Percentiles rank a stretch among this genome's conserved stretches.
Conservation (phyloP, 345 rosid genomes). For the Lenwebbia sp. region DNA sequence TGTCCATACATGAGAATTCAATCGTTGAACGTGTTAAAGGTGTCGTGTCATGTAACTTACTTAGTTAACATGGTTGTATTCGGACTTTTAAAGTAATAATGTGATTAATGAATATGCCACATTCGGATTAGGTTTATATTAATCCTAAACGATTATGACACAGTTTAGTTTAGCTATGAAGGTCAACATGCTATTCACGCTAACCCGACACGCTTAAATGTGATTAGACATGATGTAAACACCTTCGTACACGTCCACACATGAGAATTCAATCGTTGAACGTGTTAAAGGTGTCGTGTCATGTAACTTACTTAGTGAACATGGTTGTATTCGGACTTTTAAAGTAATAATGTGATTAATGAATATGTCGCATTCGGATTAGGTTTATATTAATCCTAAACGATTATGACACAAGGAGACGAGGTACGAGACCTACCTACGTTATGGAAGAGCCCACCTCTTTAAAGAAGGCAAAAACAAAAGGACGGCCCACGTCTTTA, state of each 20-base stretch:
- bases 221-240: fast-evolving
- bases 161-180: fast-evolving
- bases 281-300: neutral
- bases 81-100: no score
- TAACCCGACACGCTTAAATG: fast-evolving
- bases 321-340: no score
- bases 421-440: neutral
- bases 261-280: neutral
- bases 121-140: no score
- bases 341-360: neutral
- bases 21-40: no score
- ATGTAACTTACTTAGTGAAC: neutral
- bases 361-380: neutral
- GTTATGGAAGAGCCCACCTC: neutral
- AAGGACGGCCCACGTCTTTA: neutral
- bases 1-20: no score
- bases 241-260: neutral
- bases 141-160: no score
- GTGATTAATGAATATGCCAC: no score
- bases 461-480: neutral
- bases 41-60: no score
- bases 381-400: neutral
- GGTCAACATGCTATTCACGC: neutral
- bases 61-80: no score
- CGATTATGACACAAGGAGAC: fast-evolving